These are phyloP conservation scores for Tylopilus sp. DNA, from an alignment of 768 basidiomycete genomes.

Conservation along the genomic window DNA sequence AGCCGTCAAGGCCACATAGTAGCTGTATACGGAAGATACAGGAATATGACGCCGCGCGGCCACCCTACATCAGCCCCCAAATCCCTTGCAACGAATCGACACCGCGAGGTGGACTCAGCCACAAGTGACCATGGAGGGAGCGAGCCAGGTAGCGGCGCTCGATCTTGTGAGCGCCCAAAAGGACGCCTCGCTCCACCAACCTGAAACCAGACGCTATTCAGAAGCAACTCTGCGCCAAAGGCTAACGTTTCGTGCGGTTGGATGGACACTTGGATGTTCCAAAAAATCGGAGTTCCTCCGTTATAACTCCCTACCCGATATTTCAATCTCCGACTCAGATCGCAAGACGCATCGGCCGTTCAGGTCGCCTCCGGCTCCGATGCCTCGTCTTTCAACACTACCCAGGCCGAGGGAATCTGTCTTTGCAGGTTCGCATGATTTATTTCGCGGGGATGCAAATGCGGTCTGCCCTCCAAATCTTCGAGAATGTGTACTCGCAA, in stretches of 20 bases:
- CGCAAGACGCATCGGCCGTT: constrained; percentile 11
- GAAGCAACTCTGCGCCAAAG: constrained; percentile 38
- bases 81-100: constrained; percentile 47
- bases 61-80: constrained; percentile 44
- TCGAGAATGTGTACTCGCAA: constrained; percentile 69
- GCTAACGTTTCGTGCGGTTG: constrained; percentile 68
- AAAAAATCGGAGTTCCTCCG: constrained; percentile 19
- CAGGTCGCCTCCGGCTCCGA: too few relatives aligned
- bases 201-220: constrained; percentile 62
- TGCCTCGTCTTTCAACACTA: constrained; percentile 49
- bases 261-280: constrained; percentile 53
- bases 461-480: constrained; percentile 69
- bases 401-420: constrained; percentile 59
- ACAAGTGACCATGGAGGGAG: constrained; percentile 29
- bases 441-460: constrained; percentile 61
- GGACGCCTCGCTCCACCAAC: constrained; percentile 77
- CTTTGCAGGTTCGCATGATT: constrained; percentile 62
- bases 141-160: constrained; percentile 37
- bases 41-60: constrained; percentile 73
- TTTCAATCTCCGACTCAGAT: constrained; percentile 25
- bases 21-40: constrained; percentile 65
- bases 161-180: constrained; percentile 50
- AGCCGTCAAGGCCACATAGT: constrained; percentile 74
- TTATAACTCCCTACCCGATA: constrained; percentile 26
- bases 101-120: constrained; percentile 49